These are phyloP conservation scores for Septoria petroselini DNA, from an alignment of 2,329 filamentous ascomycete species.

Conservation along the genomic window DNA sequence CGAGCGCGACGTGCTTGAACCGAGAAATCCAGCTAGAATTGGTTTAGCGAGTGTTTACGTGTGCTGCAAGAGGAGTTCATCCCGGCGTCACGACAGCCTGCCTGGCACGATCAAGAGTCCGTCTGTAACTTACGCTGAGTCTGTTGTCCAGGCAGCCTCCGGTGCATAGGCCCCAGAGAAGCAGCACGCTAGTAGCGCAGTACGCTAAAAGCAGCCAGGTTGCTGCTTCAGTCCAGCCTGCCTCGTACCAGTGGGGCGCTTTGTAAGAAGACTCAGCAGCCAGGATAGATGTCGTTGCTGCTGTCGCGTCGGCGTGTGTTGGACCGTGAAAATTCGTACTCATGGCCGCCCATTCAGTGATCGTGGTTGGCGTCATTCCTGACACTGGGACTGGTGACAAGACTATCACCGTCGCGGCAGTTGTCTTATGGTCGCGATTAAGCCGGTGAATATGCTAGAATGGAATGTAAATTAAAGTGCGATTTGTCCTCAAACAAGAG, in stretches of 20 bases:
- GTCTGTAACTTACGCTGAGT: slow-evolving; percentile 7
- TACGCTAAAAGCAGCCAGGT: slow-evolving; percentile 10
- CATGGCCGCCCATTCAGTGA: background rate
- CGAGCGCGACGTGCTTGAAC: background rate
- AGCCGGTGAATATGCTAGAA: background rate
- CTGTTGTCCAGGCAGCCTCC: slow-evolving; percentile 8
- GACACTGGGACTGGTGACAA: too few relatives aligned
- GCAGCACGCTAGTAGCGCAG: slow-evolving; percentile 4
- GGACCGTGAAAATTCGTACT: too few relatives aligned
- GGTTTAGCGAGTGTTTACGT: background rate
- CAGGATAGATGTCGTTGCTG: background rate
- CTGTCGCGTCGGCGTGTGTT: background rate
- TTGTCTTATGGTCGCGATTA: too few relatives aligned
- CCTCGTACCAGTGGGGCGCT: background rate
- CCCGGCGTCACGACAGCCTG: too few relatives aligned
- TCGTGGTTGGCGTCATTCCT: background rate
- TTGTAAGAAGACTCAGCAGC: background rate
- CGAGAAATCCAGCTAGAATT: background rate
- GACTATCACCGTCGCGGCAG: background rate
- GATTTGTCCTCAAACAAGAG: background rate
- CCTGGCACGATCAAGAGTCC: too few relatives aligned
- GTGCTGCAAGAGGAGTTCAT: background rate
- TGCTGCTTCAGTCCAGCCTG: background rate
- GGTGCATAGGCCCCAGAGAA: slow-evolving; percentile 3
- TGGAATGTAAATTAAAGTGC: background rate